Evolutionary conservation across 352 stramenopile species (phyloP), one percentile per base, ranked within the genome.

Genomic region (Globisporangium cystogenes): DNA sequence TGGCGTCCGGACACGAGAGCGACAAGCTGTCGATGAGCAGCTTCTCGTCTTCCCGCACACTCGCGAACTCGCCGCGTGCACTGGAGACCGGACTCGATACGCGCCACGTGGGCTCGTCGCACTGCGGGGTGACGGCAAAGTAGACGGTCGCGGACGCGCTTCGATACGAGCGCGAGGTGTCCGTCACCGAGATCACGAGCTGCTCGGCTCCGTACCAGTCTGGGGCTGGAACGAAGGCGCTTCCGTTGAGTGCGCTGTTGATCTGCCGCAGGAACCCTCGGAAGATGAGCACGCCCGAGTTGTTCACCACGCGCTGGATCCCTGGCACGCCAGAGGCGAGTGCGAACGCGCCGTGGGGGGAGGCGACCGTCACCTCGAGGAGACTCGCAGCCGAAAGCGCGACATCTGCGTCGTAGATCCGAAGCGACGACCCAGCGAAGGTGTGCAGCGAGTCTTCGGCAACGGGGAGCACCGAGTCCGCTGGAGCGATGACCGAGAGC

Each of bases 131-230:
- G 26, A 88, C 65, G 46, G 68, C 74, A 12, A 87, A 42, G 15
- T 65, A 70, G 16, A 87, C 44, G 7, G 51, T 53, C 3, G 50
- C 44, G 1, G 48, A 52, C 8, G 50, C 49, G 42, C 15, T 26
- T 35, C 60, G 47, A 27, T 44, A 35, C 20, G 35, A 31, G 10
- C 33, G 55, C 48, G 48, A 31, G 16, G 55, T 49, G 36, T 74
- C 62, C n/a, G 65, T 27, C 23, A 71, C 64, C 0, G 51, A 64
- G 8, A 90, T 35, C 21, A 31, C 50, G 23, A 90, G 36, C n/a
- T 68, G 48, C 20, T 90, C 76, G 5, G 73, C 57, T 10, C 82
- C 82, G 27, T 73, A 85, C 74, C 77, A 91, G 57, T 91, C 59
- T 37, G 16, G 33, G 5, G 51, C 44, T 46, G 77, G 76, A 12